These are phyloP conservation scores for Pseudocercospora ulei DNA, from an alignment of 2,329 filamentous ascomycete genomes.

Conservation along the genomic window DNA sequence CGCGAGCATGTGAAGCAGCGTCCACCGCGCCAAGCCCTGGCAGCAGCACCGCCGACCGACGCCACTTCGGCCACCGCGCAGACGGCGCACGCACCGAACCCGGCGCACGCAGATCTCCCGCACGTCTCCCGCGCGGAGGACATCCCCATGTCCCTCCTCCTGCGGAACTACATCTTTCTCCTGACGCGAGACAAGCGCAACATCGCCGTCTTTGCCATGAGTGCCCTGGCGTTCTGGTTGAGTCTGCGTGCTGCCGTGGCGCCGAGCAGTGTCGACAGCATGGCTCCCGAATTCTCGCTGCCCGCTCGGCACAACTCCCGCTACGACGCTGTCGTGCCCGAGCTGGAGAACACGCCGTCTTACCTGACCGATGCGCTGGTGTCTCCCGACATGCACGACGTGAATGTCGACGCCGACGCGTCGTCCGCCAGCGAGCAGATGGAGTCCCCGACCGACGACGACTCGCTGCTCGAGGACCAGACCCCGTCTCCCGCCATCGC, in stretches of 20 bases:
- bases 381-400: background rate
- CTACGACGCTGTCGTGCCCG: slow-evolving; percentile 3
- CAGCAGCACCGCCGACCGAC: too few relatives aligned
- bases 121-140: slow-evolving; percentile 34
- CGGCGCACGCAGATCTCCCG: slow-evolving; percentile 23
- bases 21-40: background rate
- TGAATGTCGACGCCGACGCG: background rate
- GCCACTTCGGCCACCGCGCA: too few relatives aligned
- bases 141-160: slow-evolving; percentile 44
- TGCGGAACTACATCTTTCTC: slow-evolving; percentile 47
- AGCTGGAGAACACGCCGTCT: background rate
- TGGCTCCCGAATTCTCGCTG: background rate
- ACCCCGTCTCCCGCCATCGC: too few relatives aligned
- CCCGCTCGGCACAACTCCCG: slow-evolving; percentile 1
- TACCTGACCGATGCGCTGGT: background rate
- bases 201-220: slow-evolving; percentile 43
- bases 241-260: slow-evolving; percentile 15
- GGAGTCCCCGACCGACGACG: background rate
- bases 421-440: background rate
- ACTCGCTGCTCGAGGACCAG: background rate
- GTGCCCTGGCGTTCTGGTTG: slow-evolving; percentile 16
- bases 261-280: slow-evolving; percentile 1
- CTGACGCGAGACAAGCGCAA: slow-evolving; percentile 48
- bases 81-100: too few relatives aligned
- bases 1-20: background rate